Conservation (phyloP, 192 early-diverging fungal genomes). For the Coemansia sp. region DNA sequence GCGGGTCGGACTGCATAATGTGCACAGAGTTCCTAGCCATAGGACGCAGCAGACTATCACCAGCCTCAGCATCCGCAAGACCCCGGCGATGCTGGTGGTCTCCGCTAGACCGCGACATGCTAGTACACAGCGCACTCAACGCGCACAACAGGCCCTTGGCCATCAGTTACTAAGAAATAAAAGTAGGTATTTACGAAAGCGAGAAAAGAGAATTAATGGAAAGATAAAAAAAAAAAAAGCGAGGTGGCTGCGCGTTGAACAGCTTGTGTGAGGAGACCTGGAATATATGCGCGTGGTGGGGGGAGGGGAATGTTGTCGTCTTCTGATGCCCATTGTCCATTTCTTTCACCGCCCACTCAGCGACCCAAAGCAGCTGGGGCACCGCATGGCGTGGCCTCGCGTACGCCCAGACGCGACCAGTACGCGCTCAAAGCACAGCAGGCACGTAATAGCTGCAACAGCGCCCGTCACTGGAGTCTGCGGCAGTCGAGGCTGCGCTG, state of each 20-base stretch:
- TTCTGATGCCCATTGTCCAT: not conserved
- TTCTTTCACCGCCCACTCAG: not conserved
- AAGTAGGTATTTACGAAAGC: not conserved
- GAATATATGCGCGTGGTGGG: not conserved
- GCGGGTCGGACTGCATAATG: conserved; percentile 22
- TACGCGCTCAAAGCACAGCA: conserved; percentile 47
- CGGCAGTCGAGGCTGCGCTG: not conserved
- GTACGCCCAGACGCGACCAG: conserved; percentile 5
- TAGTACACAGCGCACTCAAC: conserved; percentile 17
- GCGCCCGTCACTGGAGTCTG: not conserved
- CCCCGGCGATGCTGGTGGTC: not conserved
- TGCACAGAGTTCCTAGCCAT: conserved; percentile 32
- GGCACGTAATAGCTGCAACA: conserved; percentile 15
- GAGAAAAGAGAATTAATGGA: not conserved
- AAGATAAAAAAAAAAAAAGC: not conserved
- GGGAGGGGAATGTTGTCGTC: too few species aligned
- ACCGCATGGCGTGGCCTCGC: conserved; percentile 23
- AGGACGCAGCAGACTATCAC: not conserved
- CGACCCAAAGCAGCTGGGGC: conserved; percentile 22
- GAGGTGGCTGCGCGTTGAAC: not conserved
- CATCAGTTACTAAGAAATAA: conserved; percentile 5
- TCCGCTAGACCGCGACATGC: not conserved
- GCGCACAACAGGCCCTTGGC: conserved; percentile 13
- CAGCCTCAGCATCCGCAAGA: not conserved
- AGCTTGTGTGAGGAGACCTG: not conserved